Conservation (phyloP, 2,329 filamentous ascomycete genomes). For the Pseudohalonectria lignicola region DNA sequence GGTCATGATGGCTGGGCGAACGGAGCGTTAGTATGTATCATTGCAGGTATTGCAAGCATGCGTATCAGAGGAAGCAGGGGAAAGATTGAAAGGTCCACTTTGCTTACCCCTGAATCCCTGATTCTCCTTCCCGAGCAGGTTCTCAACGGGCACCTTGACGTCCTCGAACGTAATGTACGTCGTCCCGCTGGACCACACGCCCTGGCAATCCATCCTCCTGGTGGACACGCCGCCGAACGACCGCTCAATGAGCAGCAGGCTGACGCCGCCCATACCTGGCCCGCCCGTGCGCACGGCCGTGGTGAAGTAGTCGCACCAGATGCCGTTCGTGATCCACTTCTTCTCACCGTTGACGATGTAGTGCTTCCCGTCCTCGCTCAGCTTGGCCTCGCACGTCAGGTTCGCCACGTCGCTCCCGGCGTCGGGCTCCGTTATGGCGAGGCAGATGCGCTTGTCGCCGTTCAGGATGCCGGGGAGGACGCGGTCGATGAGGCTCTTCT, state of each 20-base stretch:
- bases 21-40: no score
- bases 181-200: slow-evolving; percentile 89
- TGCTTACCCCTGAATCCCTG: slow-evolving; percentile 75
- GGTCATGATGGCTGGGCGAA: slow-evolving; percentile 96
- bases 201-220: slow-evolving; percentile 95
- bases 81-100: neutral
- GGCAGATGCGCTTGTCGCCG: slow-evolving; percentile 93
- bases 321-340: slow-evolving; percentile 99
- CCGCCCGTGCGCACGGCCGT: slow-evolving; percentile 86
- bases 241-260: slow-evolving; percentile 85
- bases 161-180: slow-evolving; percentile 98
- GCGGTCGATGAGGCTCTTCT: slow-evolving; percentile 72
- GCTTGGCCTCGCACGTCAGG: slow-evolving; percentile 88
- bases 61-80: neutral
- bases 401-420: slow-evolving; percentile 94
- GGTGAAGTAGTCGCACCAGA: slow-evolving; percentile 97
- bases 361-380: slow-evolving; percentile 91
- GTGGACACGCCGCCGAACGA: slow-evolving; percentile 76
- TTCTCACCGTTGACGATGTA: slow-evolving; percentile 99
- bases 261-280: slow-evolving; percentile 85
- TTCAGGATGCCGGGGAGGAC: slow-evolving; percentile 80
- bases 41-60: no score
- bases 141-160: slow-evolving; percentile 98
- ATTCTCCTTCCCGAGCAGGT: slow-evolving; percentile 95
- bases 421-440: slow-evolving; percentile 95